Evolutionary conservation across 768 basidiomycete species (phyloP), one percentile per base, ranked within the genome.

Genomic region (Boletellus ananas): DNA sequence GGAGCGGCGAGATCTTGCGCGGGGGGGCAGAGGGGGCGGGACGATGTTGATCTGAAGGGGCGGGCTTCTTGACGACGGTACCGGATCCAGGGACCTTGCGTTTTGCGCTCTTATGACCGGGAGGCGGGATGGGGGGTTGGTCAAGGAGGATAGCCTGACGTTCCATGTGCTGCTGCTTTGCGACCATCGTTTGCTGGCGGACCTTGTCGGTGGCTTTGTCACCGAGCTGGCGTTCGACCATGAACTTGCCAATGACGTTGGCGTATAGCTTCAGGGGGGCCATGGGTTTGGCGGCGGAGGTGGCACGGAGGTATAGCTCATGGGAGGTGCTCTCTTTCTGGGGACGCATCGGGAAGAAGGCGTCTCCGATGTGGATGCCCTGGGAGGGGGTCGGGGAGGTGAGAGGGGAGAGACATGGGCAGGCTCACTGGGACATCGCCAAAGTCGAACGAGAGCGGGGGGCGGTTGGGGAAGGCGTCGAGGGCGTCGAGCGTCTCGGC

Each of bases 201-300:
- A 69, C 76, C 64, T 60, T 79, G 65, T 58, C 73, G 49, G 58
- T 72, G 51, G 72, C 65, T 35, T 64, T 71, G 38, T 67, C 60
- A 57, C 71, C 78, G 33, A 87, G 74, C 58, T 87, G 76, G 43
- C 79, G 79, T 43, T 83, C 81, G 45, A 90, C 80, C 33, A 71
- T 74, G 62, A 87, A 79, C 65, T 84, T 88, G 34, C 86, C 86
- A n/a, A 79, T 73, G 38, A 91, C 79, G 57, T 81, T 83, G 54
- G 85, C 88, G 57, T 84, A 79, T 17, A 86, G 78, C 64, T 86
- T 88, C 57, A 90, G 77, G 2, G 85, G 82, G 0, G 80, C 78
- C 55, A 73, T 79, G 43, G 78, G 80, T 63, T 81, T 84, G 20
- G 76, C 69, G 8, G 77, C 73, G 14, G 78, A 77, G 34, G 83